Evolutionary conservation across 345 rosid genomes (phyloP), one percentile per base, ranked within the genome.

Genomic region (Arabidopsis suecica): DNA sequence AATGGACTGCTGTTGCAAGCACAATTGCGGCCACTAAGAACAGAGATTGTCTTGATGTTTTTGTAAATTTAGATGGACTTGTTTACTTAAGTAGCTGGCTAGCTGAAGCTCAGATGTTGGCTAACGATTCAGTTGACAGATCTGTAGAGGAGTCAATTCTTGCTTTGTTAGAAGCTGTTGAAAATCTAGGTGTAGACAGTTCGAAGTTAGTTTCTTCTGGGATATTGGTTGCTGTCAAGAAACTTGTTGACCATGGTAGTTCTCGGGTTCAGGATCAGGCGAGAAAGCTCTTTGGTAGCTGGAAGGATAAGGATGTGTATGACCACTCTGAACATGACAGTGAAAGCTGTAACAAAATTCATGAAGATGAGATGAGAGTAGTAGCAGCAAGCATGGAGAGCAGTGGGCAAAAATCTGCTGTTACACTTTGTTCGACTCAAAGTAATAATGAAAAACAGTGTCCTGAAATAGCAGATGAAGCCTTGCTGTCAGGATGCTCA

Each of bases 1-100:
- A 92, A 57, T 92, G 97, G 97, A 79, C 90, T 61, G 90, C 96
- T 59, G 97, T 92, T 74, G 97, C 96, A 20, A 87, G 89, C 82
- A 80, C 91, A 16, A 84, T 95, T 68, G 82, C 90, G 32, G 93
- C 90, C 30, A 92, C 98, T 1, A 96, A 90, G 74, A 88, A 82
- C 77, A 87, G 80, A 84, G 98, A 92, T 53, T 90, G 99, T 71
- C 91, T 95, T 50, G 89, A 95, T 84, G 93, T 85, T 79, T 95
- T 95, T 80, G 81, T 89, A 71, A 81, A 87, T 66, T 82, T 90
- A 83, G 96, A 88, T 77, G 99, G 99, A n/a, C 85, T 92, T 53
- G 77, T 48, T 44, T 88, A 87, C 83, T 69, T 95, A 9, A 81
- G 84, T 84, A 85, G 80, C 74, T 95, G 99, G 99, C 81, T 95